Evolutionary conservation across 2,329 filamentous ascomycete genomes (phyloP).

Genomic region (Trichoderma hamatum): DNA sequence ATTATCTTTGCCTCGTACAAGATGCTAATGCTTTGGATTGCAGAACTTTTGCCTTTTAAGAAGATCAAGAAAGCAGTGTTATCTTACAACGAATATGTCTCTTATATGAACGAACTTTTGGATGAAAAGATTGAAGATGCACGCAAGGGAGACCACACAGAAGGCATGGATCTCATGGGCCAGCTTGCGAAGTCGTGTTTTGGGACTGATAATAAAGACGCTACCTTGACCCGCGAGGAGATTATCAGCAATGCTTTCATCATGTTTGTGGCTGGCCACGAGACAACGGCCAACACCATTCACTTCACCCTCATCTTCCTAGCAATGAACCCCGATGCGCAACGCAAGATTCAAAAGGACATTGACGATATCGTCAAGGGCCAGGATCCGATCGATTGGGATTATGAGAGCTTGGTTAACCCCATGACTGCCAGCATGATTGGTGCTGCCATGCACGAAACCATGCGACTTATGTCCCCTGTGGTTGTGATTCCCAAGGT

Average conservation of each 20-base stretch:
- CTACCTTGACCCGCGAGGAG: slow-evolving; percentile 60
- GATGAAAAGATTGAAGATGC: slow-evolving; percentile 58
- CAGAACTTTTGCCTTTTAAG: slow-evolving; percentile 54
- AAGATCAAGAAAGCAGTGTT: slow-evolving; percentile 54
- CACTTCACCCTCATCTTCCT: slow-evolving; percentile 72
- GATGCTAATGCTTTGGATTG: background rate
- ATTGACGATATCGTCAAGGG: slow-evolving; percentile 66
- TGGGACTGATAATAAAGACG: slow-evolving; percentile 35
- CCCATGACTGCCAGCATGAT: slow-evolving; percentile 69
- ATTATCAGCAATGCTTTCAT: slow-evolving; percentile 74
- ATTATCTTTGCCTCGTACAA: background rate
- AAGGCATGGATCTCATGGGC: slow-evolving; percentile 58
- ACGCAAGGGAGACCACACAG: slow-evolving; percentile 43
- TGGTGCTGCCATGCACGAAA: slow-evolving; percentile 78
- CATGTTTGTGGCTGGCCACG: slow-evolving; percentile 74
- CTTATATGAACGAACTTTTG: slow-evolving; percentile 72
- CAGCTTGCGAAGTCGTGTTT: slow-evolving; percentile 51
- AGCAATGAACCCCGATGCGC: slow-evolving; percentile 65
- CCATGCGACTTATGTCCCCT: slow-evolving; percentile 71
- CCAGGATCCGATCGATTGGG: slow-evolving; percentile 64
- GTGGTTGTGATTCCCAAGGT: slow-evolving; percentile 74
- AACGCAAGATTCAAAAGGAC: slow-evolving; percentile 69
- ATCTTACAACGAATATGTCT: slow-evolving; percentile 64
- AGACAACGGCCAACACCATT: slow-evolving; percentile 75
- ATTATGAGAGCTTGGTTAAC: slow-evolving; percentile 69